Base-by-base conservation (phyloP, 495 filamentous ascomycete species). In the Aspergillus kassunensis region DNA sequence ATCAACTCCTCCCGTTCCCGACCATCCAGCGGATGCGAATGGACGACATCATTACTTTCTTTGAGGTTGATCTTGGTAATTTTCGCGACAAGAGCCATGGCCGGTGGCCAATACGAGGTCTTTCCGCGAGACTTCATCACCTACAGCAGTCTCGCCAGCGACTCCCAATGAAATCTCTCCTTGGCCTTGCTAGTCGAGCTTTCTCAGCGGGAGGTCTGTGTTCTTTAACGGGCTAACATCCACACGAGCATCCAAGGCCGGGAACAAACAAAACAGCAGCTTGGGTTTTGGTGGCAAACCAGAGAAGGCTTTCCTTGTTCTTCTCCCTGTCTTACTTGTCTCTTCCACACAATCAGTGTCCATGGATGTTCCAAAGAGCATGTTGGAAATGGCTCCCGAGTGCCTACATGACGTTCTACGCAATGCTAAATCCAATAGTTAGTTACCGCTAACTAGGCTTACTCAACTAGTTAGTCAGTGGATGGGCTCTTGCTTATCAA, bases 161-260 rank as follows among this genome's bases (percentile, higher is more conserved):
- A 36, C 42, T 31, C 41, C 21, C 53, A 55, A 45, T 55, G 11
- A 40, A 10, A 41, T 34, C 11, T 6, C 9, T 1, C 6, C 41
- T 48, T 50, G 39, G 53, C 45, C 50, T 55, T 29, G 40, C 19
- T 43, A 35, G 52, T 37, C 37, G 51, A 55, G 52, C n/a, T 43
- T 52, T 36, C 44, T 55, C 35, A 23, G 33, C 40, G 33, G 16
- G 50, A 51, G 50, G 55, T 46, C 55, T 49, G 55, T 54, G 55
- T 53, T 58, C 39, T 50, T 41, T 43, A 56, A 51, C 47, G 23
- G 47, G 47, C 29, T 49, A 44, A 30, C 24, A n/a, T 21, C 53
- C 41, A 44, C 46, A 50, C 36, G 45, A 49, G 53, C 43, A 54
- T 44, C 27, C 18, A 54, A 48, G 41, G 34, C 42, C 44, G 34